Percentiles rank a stretch among this genome's conserved stretches.
These are phyloP conservation scores for Allomyces macrogynus DNA, from an alignment of 192 early-diverging fungal genomes.

Conservation along the genomic window DNA sequence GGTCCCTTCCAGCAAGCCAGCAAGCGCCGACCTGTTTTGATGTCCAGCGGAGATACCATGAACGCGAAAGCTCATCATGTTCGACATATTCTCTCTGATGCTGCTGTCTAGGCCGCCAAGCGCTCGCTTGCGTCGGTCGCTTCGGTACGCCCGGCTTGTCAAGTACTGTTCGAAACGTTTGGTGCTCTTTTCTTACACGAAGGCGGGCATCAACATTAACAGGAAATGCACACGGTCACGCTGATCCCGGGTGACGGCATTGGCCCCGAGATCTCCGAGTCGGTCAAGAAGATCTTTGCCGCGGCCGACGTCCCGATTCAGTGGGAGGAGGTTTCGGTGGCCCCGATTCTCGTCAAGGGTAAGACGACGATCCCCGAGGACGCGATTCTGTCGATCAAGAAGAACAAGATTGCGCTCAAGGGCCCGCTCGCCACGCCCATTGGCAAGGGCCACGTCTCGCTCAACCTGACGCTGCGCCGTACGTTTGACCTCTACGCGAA, in stretches of 20 bases:
- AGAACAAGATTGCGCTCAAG: slow-evolving; percentile 94
- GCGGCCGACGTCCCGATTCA: slow-evolving; percentile 86
- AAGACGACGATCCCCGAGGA: slow-evolving; percentile 85
- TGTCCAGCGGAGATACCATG: too few relatives aligned
- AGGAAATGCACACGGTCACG: slow-evolving; percentile 46
- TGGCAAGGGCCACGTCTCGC: slow-evolving; percentile 97
- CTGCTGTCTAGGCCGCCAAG: neutral
- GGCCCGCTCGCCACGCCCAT: slow-evolving; percentile 92
- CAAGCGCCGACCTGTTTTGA: too few relatives aligned
- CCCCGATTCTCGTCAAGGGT: slow-evolving; percentile 76
- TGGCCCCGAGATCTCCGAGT: slow-evolving; percentile 88
- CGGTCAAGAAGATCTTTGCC: slow-evolving; percentile 76
- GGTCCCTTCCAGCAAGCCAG: too few relatives aligned
- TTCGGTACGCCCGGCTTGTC: neutral
- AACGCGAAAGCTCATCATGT: too few relatives aligned
- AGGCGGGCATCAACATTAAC: neutral
- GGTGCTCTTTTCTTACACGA: neutral
- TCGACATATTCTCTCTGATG: too few relatives aligned
- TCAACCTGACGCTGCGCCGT: slow-evolving; percentile 68
- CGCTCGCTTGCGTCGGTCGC: neutral
- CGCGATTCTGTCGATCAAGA: slow-evolving; percentile 71
- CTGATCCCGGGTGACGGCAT: slow-evolving; percentile 97
- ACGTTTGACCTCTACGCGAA: slow-evolving; percentile 98
- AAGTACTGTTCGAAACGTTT: neutral
- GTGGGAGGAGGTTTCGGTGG: slow-evolving; percentile 90